Evolutionary conservation across 2,329 filamentous ascomycete genomes (phyloP).

Genomic region (Fusarium proliferatum): DNA sequence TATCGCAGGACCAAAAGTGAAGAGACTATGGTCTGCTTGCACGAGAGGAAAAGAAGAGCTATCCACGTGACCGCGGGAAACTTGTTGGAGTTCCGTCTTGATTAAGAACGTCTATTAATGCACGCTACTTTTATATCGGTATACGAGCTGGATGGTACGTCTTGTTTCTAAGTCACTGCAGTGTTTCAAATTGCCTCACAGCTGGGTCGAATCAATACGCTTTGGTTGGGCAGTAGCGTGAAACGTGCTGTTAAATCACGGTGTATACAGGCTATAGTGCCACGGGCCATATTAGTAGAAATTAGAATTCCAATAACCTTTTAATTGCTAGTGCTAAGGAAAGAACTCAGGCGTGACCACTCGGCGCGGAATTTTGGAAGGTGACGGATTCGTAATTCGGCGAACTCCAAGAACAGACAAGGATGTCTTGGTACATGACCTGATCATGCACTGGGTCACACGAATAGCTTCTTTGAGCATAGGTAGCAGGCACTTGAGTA

Average conservation of each 20-base stretch:
- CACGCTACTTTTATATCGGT: background rate
- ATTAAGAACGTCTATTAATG: no score
- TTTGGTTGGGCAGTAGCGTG: no score
- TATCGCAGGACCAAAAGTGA: background rate
- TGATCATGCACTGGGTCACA: background rate
- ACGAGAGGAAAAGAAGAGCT: background rate
- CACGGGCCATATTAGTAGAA: background rate
- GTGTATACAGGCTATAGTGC: no score
- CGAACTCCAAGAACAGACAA: background rate
- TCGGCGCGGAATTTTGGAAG: background rate
- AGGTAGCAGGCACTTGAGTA: background rate
- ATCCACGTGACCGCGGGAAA: background rate
- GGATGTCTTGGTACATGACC: background rate
- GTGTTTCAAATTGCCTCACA: no score
- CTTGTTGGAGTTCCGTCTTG: background rate
- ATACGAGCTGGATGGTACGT: background rate
- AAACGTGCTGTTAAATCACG: no score
- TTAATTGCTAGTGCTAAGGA: rapidly evolving
- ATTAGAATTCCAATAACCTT: background rate
- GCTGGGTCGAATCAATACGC: no score
- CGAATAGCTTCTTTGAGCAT: background rate
- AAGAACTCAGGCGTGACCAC: rapidly evolving
- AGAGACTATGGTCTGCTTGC: background rate
- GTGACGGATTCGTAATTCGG: no score
- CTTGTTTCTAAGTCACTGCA: no score